Conservation (phyloP, 495 filamentous ascomycete species). For the Talaromyces wortmannii region DNA sequence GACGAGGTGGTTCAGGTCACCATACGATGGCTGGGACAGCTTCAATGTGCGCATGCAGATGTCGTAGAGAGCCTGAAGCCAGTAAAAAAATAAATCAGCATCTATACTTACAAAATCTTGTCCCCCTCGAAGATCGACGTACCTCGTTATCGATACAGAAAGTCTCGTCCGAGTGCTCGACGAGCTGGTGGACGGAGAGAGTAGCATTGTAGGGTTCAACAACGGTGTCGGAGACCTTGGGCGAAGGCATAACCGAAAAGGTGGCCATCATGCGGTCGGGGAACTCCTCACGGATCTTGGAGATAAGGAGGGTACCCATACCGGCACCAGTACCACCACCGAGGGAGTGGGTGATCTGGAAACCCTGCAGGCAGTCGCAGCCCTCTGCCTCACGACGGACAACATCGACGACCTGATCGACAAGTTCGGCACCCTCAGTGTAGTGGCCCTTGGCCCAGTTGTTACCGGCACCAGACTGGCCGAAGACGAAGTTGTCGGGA, state of each 20-base stretch:
- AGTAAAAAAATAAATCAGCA: conserved; percentile 8
- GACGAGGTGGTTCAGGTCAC: conserved; percentile 98
- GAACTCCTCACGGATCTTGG: conserved; percentile 99
- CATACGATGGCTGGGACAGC: conserved; percentile 96
- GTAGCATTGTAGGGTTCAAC: conserved; percentile 99
- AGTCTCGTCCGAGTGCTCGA: conserved; percentile 99
- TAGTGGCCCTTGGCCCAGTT: conserved; percentile 99
- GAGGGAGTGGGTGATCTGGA: conserved; percentile 99
- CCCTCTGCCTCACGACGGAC: conserved; percentile 98
- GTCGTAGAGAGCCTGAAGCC: conserved; percentile 80
- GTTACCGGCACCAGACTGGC: conserved; percentile 99
- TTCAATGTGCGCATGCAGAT: conserved; percentile 99
- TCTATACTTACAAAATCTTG: too few relatives aligned
- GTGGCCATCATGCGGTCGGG: conserved; percentile 99
- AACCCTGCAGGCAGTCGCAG: conserved; percentile 99
- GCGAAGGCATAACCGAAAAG: conserved; percentile 99
- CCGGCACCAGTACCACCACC: conserved; percentile 99
- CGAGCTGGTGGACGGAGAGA: conserved; percentile 97
- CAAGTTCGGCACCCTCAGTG: conserved; percentile 98
- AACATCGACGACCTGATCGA: conserved; percentile 97
- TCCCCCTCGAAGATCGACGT: conserved; percentile 8
- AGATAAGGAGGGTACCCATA: conserved; percentile 99
- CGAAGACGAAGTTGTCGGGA: conserved; percentile 99
- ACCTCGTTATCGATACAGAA: conserved; percentile 99
- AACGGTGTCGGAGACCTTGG: conserved; percentile 99